A percentile compares a stretch with the other conserved stretches of the same genome.
phyloP scores from a whole-genome alignment of 2,329 filamentous ascomycete genomes.

The Triangularia verruculosa region DNA sequence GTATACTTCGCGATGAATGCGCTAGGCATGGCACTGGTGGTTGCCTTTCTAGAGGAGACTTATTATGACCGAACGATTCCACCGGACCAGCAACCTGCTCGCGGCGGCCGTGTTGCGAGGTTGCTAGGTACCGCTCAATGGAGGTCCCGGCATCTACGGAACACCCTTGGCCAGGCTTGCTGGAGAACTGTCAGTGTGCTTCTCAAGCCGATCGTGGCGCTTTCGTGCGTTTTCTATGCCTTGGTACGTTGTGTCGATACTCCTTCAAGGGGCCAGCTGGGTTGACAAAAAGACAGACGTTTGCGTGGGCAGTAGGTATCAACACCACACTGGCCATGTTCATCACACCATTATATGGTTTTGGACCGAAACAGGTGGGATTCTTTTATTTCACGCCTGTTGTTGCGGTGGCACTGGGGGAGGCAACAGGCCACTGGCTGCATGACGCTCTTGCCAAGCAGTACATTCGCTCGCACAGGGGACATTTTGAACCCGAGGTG shows the following conservation, averaged over 20 bases:
- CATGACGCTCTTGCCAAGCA: conserved; percentile 48
- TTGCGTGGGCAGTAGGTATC: conserved; percentile 53
- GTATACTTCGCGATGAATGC: conserved; percentile 42
- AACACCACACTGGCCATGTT: conserved; percentile 56
- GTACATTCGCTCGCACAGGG: conserved; percentile 45
- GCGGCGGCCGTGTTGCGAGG: conserved; percentile 31
- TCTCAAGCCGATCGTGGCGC: conserved; percentile 38
- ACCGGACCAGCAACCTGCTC: conserved; percentile 35
- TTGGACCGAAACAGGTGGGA: conserved; percentile 49
- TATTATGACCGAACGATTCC: conserved; percentile 47
- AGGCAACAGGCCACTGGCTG: conserved; percentile 53
- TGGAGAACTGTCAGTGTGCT: conserved; percentile 40
- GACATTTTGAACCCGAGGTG: conserved; percentile 56
- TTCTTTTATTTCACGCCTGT: conserved; percentile 59
- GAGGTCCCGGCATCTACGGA: conserved; percentile 36
- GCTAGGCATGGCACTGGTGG: conserved; percentile 38
- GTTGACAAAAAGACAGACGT: conserved; percentile 32
- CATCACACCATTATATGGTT: conserved; percentile 48
- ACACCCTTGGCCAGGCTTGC: conserved; percentile 40
- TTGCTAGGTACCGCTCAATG: conserved; percentile 36
- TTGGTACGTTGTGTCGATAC: conserved; percentile 26
- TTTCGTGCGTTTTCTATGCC: conserved; percentile 37
- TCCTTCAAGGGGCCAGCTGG: too few species aligned
- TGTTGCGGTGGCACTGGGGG: conserved; percentile 52
- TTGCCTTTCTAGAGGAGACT: conserved; percentile 46